Conservation (phyloP, 2,329 filamentous ascomycete genomes). For the Gnomoniopsis smithogilvyi region DNA sequence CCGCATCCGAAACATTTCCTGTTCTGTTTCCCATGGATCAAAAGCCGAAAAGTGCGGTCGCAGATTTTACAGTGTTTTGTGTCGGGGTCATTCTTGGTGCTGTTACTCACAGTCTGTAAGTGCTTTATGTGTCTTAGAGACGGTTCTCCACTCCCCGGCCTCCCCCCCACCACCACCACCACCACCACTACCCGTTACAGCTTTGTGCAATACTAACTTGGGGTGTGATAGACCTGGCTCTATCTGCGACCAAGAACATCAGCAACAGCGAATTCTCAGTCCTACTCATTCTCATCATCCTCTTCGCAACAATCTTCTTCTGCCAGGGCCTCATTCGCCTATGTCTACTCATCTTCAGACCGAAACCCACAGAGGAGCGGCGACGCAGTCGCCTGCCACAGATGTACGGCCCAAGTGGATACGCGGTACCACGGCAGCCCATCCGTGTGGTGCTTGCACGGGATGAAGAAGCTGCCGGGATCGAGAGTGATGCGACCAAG, state of each 20-base stretch:
- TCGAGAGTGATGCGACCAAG: slow-evolving; percentile 53
- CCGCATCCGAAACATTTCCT: slow-evolving; percentile 41
- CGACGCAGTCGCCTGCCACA: slow-evolving; percentile 30
- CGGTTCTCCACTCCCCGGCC: too few relatives aligned
- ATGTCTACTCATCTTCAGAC: slow-evolving; percentile 60
- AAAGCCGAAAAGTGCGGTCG: slow-evolving; percentile 49
- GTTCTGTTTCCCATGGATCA: slow-evolving; percentile 54
- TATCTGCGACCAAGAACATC: slow-evolving; percentile 64
- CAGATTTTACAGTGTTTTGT: slow-evolving; percentile 61
- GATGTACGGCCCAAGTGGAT: slow-evolving; percentile 57
- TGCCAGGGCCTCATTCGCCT: slow-evolving; percentile 74
- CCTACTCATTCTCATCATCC: slow-evolving; percentile 73
- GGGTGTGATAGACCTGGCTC: slow-evolving; percentile 61
- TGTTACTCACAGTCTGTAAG: slow-evolving; percentile 65
- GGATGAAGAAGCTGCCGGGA: slow-evolving; percentile 66
- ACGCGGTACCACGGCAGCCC: slow-evolving; percentile 67
- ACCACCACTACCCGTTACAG: neutral
- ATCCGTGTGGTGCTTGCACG: slow-evolving; percentile 73
- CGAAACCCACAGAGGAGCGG: slow-evolving; percentile 31
- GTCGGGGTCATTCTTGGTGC: slow-evolving; percentile 59
- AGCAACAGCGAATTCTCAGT: slow-evolving; percentile 72
- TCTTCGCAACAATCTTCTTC: slow-evolving; percentile 75
- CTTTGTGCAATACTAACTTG: slow-evolving; percentile 3
- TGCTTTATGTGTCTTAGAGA: slow-evolving; percentile 20
- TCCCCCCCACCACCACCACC: neutral